Base-by-base conservation (phyloP, 257 asterid genomes). In the Cynanchum wilfordii region DNA sequence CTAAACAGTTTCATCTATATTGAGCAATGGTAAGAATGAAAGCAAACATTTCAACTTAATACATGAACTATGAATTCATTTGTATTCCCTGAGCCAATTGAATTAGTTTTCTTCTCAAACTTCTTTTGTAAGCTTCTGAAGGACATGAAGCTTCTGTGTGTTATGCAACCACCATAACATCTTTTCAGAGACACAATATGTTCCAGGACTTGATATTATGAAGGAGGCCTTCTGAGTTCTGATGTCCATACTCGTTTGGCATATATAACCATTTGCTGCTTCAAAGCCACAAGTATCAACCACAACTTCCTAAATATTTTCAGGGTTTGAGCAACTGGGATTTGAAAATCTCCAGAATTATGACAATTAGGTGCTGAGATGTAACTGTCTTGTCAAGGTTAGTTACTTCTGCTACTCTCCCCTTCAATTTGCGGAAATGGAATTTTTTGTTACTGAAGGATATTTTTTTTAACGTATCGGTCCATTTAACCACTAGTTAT, bases 1-100 rank as follows among this genome's bases (percentile, higher is more conserved):
- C 47, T 7, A 44, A 67, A 67, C 10, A 62, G 42, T 29, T n/a
- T 9, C 73, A 67, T 25, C 42, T 27, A 38, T 49, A 74, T 74
- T 1, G 50, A 52, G 72, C 15, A 36, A 51, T 13, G 57, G 17
- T 25, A 66, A 47, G 50, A 49, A 27, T 27, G 24, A 36, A 40
- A 25, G 60, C 33, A 56, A 66, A 45, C 44, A 22, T 38, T 66
- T 54, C 38, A 45, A 52, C 47, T 1, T 74, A 29, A 66, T 55
- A 30, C 47, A 55, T 25, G 57, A 64, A 40, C 42, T 22, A 7
- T 30, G 19, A 40, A 52, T 55, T 12, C 22, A 11, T 66, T 54
- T 12, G 22, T 7, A n/a, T 66, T 74, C 52, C 22, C 12, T 36
- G 29, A 30, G 30, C 52, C 59, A 73, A 63, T 51, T n/a, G 2